These are phyloP conservation scores for Alnus glutinosa DNA, from an alignment of 306 rosid genomes.

Conservation along the genomic window DNA sequence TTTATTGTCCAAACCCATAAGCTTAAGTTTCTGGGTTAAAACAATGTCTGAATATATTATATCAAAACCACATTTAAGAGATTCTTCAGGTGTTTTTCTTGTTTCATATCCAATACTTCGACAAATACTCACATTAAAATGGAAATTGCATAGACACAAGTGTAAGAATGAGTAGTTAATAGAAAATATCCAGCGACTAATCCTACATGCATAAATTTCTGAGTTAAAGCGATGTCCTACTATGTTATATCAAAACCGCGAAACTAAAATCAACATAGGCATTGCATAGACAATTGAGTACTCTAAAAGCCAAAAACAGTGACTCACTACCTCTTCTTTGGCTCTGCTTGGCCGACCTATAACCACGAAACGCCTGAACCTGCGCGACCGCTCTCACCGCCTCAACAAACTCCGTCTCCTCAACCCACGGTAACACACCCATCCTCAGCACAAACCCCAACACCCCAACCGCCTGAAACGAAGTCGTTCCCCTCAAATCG, in stretches of 20 bases:
- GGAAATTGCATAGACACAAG: too few relatives aligned
- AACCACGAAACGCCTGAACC: conserved; percentile 40
- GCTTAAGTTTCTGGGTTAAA: background rate
- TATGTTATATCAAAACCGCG: too few relatives aligned
- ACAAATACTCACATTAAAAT: background rate
- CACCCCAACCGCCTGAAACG: conserved; percentile 20
- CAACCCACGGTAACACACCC: conserved; percentile 40
- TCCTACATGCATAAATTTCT: too few relatives aligned
- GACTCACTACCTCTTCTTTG: conserved; percentile 19
- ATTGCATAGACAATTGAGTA: background rate
- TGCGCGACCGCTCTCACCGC: conserved; percentile 31
- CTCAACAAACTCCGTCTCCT: conserved; percentile 19
- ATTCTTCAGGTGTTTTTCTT: too few relatives aligned
- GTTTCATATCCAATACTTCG: background rate
- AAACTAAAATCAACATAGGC: background rate
- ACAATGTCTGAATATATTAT: background rate
- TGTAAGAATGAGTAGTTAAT: too few relatives aligned
- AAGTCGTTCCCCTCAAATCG: background rate
- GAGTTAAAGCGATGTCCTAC: too few relatives aligned
- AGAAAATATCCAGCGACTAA: too few relatives aligned
- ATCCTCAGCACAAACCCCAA: conserved; percentile 32
- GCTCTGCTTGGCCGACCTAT: conserved; percentile 16
- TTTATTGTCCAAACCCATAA: background rate
- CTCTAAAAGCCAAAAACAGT: background rate
- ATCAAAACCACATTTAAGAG: background rate